Base-by-base conservation (phyloP, 768 basidiomycete genomes). In the Cytidiella melzeri region DNA sequence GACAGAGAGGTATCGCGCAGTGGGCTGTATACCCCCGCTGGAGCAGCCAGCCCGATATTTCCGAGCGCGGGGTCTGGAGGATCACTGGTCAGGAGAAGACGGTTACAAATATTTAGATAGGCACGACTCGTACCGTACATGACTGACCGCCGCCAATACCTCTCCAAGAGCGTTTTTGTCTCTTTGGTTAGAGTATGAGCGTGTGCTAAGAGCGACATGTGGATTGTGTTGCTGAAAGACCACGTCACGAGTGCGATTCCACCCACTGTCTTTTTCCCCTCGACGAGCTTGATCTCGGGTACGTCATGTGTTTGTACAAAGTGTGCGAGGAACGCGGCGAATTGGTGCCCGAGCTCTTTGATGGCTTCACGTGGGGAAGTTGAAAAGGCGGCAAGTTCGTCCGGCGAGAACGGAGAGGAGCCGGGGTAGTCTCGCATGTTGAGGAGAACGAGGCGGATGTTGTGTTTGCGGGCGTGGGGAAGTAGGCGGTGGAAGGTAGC, bases 371-470 rank as follows among this genome's bases (percentile, higher is more conserved):
- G 56, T 49, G 65, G 68, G 20, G 52, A 58, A 11, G 28, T 49
- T 20, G 59, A 9, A 4, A 61, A 25, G 0, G 57, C 48, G 5
- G 40, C 30, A 5, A 67, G 54, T 39, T 73, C 71, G 5, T 52
- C 47, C 7, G 52, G 27, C 2, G 64, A 55, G 53, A 62, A 65
- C 1, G 63, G 62, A 1, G 70, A 68, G 0, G 73, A 72, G 7
- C 66, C 63, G 5, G 63, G 59, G 44, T 69, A 72, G 28, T 63
- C 61, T 1, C 71, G 64, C 25, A 70, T 63, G 48, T 66, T 73
- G 21, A 67, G 43, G 3, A 66, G 60, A 23, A 74, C 64, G 37
- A 73, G 43, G 0, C 73, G 68, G 5, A 69, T 37, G 20, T 64
- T 64, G 42, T 61, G 52, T 0, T 48, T 21, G 0, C 54, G 24